Conservation (phyloP, 2,329 filamentous ascomycete genomes). For the Cercospora berteroae region DNA sequence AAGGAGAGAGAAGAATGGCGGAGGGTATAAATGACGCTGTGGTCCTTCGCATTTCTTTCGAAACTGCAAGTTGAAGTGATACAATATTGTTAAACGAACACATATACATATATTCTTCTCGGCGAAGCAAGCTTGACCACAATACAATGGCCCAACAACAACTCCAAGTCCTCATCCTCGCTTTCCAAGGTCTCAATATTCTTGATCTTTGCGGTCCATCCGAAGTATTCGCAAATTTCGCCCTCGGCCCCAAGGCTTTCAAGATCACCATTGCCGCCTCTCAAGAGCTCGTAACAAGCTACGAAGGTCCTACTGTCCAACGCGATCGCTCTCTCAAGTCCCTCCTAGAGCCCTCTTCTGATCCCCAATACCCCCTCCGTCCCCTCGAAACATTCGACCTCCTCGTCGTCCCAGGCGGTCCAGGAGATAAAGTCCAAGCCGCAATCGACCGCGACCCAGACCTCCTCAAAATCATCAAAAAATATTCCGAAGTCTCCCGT, state of each 20-base stretch:
- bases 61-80: neutral
- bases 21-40: neutral
- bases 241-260: neutral
- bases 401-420: constrained; percentile 15
- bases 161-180: constrained; percentile 15
- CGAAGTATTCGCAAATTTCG: constrained; percentile 20
- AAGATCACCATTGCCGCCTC: constrained; percentile 14
- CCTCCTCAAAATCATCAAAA: constrained; percentile 2
- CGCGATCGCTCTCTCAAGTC: constrained; percentile 3
- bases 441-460: constrained; percentile 11
- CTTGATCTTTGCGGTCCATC: constrained; percentile 20
- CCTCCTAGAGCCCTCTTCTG: neutral
- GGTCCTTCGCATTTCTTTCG: neutral
- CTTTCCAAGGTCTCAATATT: constrained; percentile 18
- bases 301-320: constrained; percentile 15
- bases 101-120: neutral
- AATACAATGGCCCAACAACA: neutral
- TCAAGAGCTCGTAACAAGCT: constrained; percentile 3
- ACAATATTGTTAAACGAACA: neutral
- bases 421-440: neutral
- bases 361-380: neutral
- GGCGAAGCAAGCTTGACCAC: neutral
- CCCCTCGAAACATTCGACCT: constrained; percentile 5
- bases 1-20: neutral
- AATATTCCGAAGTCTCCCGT: neutral